Percentiles rank a stretch among this genome's conserved stretches.
These are phyloP conservation scores for Echinosphaeria canescens DNA, from an alignment of 2,329 filamentous ascomycete species.

Conservation along the genomic window DNA sequence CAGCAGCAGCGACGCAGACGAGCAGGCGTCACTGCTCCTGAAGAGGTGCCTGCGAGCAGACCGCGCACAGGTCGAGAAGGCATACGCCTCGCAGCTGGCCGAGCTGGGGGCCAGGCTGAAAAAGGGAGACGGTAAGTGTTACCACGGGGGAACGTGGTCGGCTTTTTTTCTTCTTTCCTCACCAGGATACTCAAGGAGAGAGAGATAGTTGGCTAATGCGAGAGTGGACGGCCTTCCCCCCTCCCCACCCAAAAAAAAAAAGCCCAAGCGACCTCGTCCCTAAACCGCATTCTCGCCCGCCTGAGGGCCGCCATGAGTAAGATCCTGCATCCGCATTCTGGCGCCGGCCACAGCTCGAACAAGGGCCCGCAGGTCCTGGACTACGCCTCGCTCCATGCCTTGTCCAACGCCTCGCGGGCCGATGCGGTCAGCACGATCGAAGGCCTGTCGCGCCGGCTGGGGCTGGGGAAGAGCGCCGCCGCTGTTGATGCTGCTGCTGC, in stretches of 20 bases:
- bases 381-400: constrained; percentile 20
- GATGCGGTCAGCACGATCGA: constrained; percentile 26
- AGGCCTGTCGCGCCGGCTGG: constrained; percentile 17
- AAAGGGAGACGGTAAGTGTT: constrained; percentile 22
- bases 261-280: constrained; percentile 16
- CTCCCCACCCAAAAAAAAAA: neutral
- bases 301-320: constrained; percentile 18
- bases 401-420: constrained; percentile 23
- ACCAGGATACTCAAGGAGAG: too few relatives aligned
- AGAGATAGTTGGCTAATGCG: too few relatives aligned
- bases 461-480: too few relatives aligned
- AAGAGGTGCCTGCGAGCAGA: constrained; percentile 15
- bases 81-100: constrained; percentile 18
- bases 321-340: constrained; percentile 12
- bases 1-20: constrained; percentile 4
- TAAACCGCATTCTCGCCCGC: constrained; percentile 18
- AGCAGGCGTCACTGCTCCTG: constrained; percentile 9
- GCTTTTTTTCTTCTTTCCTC: too few relatives aligned
- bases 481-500: too few relatives aligned
- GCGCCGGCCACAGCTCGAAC: constrained; percentile 12
- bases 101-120: constrained; percentile 18
- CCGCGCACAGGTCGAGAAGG: constrained; percentile 16
- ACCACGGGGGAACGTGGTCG: too few relatives aligned
- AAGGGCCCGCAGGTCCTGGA: constrained; percentile 16
- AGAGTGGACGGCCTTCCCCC: too few relatives aligned